Conservation (phyloP, 371 early-diverging fungal species). For the Ordospora pajunii region DNA sequence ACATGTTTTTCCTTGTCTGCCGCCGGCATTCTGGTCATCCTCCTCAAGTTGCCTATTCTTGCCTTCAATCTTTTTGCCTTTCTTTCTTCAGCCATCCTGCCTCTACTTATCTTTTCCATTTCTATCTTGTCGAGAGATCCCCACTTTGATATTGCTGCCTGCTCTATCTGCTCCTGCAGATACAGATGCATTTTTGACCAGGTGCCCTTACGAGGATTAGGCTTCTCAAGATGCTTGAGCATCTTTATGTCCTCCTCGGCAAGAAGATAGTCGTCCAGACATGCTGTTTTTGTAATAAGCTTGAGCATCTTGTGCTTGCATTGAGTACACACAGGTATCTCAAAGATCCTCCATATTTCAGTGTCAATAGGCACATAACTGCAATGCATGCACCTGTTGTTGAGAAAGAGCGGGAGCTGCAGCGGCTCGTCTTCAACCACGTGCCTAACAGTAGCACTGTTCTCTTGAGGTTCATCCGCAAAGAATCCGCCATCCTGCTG, state of each 20-base stretch:
- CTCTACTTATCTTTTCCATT: slow-evolving; percentile 33
- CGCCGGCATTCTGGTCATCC: slow-evolving; percentile 8
- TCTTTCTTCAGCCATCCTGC: slow-evolving; percentile 25
- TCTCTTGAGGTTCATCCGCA: neutral
- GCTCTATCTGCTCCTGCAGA: slow-evolving; percentile 46
- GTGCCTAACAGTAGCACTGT: neutral
- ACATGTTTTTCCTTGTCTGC: slow-evolving; percentile 27
- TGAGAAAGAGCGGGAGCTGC: neutral
- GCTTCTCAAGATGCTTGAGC: slow-evolving; percentile 35
- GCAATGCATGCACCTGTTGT: slow-evolving; percentile 49
- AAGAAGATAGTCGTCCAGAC: slow-evolving; percentile 54
- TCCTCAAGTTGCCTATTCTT: slow-evolving; percentile 44
- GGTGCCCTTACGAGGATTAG: slow-evolving; percentile 54
- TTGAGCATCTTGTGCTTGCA: slow-evolving; percentile 43
- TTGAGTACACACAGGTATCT: slow-evolving; percentile 36
- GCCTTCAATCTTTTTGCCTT: slow-evolving; percentile 49
- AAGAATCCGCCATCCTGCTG: slow-evolving; percentile 13
- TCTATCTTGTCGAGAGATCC: slow-evolving; percentile 38
- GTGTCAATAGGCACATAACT: slow-evolving; percentile 24
- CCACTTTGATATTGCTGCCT: slow-evolving; percentile 50
- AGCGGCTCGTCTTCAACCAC: neutral
- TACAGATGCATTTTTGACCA: slow-evolving; percentile 60
- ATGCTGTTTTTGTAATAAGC: slow-evolving; percentile 58
- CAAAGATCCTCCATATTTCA: slow-evolving; percentile 47
- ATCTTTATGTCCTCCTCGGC: slow-evolving; percentile 46